phyloP scores from a whole-genome alignment of 2,329 filamentous ascomycete species.

The Botrytis porri region DNA sequence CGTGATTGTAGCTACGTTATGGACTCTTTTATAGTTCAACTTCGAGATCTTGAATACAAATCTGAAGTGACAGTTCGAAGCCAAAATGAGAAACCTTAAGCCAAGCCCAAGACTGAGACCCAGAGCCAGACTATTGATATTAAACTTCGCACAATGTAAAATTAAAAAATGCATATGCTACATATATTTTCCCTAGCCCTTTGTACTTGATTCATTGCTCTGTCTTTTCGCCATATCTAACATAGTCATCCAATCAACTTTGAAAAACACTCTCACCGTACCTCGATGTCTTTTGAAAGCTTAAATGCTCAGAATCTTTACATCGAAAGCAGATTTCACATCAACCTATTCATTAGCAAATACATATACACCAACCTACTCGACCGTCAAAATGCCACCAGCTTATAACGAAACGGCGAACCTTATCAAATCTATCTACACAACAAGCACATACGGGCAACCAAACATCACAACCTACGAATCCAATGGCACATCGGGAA shows the following conservation, averaged over 20 bases:
- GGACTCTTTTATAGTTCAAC: not conserved
- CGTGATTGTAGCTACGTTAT: not conserved
- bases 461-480: not conserved
- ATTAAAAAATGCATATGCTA: not conserved
- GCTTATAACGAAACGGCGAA: not conserved
- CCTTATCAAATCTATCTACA: not conserved
- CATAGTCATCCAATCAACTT: not conserved
- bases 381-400: not conserved
- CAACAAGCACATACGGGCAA: not conserved
- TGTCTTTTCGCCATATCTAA: not conserved
- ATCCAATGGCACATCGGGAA: not conserved
- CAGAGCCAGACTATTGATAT: not conserved
- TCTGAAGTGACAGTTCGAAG: not conserved
- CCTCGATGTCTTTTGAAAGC: not conserved
- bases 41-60: not conserved
- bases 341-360: not conserved
- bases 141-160: not conserved
- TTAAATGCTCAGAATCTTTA: not conserved
- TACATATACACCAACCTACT: not conserved
- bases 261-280: not conserved
- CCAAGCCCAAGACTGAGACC: not conserved
- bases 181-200: not conserved
- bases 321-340: not conserved
- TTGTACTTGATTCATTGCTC: not conserved
- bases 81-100: not conserved